phyloP scores from a whole-genome alignment of 2,329 filamentous ascomycete species.

The Aspergillus intermedius region DNA sequence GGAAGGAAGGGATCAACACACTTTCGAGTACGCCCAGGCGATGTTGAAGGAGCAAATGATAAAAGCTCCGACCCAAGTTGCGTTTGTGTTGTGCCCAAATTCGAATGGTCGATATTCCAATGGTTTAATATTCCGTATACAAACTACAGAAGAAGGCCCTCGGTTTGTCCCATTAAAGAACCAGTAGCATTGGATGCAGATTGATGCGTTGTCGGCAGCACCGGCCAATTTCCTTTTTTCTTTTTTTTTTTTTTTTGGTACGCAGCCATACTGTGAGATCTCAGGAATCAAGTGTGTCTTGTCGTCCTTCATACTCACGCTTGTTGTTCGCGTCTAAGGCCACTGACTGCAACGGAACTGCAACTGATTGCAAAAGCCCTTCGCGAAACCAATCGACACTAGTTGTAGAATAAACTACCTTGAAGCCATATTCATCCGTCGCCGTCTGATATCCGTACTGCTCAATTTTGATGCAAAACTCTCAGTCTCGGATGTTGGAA shows the following conservation, averaged over 20 bases:
- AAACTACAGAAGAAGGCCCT: background rate
- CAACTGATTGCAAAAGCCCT: slow-evolving; percentile 1
- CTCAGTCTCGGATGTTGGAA: slow-evolving; percentile 43
- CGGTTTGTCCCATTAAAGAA: no score
- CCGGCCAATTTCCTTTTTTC: background rate
- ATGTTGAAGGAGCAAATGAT: background rate
- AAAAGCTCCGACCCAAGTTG: background rate
- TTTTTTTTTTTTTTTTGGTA: background rate
- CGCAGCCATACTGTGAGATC: background rate
- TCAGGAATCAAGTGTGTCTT: background rate
- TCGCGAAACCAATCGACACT: background rate
- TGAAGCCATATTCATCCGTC: slow-evolving; percentile 35
- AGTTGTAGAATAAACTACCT: slow-evolving; percentile 13
- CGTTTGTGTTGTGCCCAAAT: background rate
- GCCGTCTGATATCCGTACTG: slow-evolving; percentile 73
- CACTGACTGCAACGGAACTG: background rate
- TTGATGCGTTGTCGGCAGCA: background rate
- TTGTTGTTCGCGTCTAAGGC: background rate
- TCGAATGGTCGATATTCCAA: no score
- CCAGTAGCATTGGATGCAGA: background rate
- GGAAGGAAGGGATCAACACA: slow-evolving; percentile 12
- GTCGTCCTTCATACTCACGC: background rate
- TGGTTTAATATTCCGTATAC: background rate
- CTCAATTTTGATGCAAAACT: slow-evolving; percentile 80
- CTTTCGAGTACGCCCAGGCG: background rate